phyloP scores from a whole-genome alignment of 768 basidiomycete genomes.

The Kwoniella pini region DNA sequence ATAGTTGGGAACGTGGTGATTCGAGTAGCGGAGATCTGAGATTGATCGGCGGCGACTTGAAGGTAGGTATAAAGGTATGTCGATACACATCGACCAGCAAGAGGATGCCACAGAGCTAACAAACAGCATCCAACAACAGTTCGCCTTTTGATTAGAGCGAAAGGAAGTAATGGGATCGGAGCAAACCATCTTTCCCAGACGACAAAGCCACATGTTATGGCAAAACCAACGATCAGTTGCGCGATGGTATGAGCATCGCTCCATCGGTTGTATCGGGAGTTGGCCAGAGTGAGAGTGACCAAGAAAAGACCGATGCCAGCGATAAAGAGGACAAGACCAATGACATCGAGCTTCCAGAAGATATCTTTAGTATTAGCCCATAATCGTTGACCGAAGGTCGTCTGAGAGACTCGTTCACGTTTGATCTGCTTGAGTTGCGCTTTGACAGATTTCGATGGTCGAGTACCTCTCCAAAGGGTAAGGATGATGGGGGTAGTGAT shows the following conservation, averaged over 20 bases:
- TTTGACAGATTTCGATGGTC: constrained; percentile 7
- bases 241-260: constrained; percentile 50
- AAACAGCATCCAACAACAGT: constrained; percentile 47
- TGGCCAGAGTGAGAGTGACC: constrained; percentile 51
- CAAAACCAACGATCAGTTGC: constrained; percentile 40
- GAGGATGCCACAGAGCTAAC: constrained; percentile 49
- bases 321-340: constrained; percentile 51
- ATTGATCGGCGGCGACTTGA: constrained; percentile 39
- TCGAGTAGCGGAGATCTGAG: constrained; percentile 26
- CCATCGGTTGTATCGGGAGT: constrained; percentile 45
- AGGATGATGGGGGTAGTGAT: constrained; percentile 49
- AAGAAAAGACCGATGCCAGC: constrained; percentile 50
- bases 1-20: constrained; percentile 29
- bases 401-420: constrained; percentile 7
- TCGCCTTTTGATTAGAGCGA: constrained; percentile 44
- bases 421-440: constrained; percentile 25
- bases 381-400: neutral
- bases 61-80: constrained; percentile 38
- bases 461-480: constrained; percentile 33
- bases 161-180: constrained; percentile 50
- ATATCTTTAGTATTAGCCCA: constrained; percentile 16
- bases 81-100: constrained; percentile 35
- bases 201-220: constrained; percentile 37
- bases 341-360: constrained; percentile 53
- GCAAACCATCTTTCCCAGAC: constrained; percentile 49